Evolutionary conservation across 2,329 filamentous ascomycete species (phyloP), one percentile per base, ranked within the genome.

Genomic region (Alternaria brassicae): DNA sequence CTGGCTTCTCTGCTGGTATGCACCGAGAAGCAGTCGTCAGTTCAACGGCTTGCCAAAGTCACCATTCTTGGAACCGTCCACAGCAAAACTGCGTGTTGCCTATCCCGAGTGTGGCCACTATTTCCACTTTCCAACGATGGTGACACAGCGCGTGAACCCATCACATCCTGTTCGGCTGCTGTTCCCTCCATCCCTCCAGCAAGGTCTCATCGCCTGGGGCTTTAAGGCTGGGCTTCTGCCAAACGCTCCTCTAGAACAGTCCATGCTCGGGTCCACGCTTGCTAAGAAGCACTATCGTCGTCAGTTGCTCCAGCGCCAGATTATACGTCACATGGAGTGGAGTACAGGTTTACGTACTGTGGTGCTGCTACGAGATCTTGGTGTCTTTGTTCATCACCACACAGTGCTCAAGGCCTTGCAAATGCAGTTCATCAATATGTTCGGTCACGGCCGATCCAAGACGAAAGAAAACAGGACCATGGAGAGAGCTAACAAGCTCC

Each of bases 1-100:
- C 41, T 85, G 81, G 84, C 79, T 90, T 3, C 78, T 80, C 5
- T 70, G 64, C 47, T 78, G 73, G 72, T 79, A 79, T 28, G 72
- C 73, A 7, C 72, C 72, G 2, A 67, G 68, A n/a, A 55, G 63
- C 27, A 57, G 48, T 19, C 15, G 47, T 2, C 60, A 65, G 19
- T 73, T 74, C 49, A 19, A 56, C 6, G 25, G 49, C 1, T 60
- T 75, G 5, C 71, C 70, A 8, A 66, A 63, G 40, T 66, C 70
- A n/a, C 45, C 59, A 2, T 73, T 65, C 36, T 61, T 72, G 8
- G 62, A 70, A 3, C n/a, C 57, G 7, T 71, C 68, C 8, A 66
- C 64, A 6, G 55, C 58, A 17, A 65, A 57, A 39, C 36, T 75
- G 12, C 67, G 63, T 40, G 32, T 54, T 32, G 40, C 52, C 7